These are phyloP conservation scores for Tetrastigma voinierianum DNA, from an alignment of 164 flowering plant species.

Conservation along the genomic window DNA sequence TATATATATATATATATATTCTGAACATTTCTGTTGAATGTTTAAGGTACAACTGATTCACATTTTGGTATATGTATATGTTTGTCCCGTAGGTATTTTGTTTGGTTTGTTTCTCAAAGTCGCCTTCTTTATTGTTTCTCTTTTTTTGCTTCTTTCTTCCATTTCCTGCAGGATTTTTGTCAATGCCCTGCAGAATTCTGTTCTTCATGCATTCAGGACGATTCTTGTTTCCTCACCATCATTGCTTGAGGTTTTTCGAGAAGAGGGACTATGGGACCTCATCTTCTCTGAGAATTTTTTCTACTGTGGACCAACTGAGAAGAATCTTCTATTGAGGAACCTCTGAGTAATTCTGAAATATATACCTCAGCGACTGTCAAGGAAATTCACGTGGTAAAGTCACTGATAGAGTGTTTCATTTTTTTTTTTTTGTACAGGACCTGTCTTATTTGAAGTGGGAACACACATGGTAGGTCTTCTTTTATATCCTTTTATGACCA, in stretches of 20 bases:
- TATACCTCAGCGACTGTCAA: slow-evolving; percentile 11
- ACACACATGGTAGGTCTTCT: slow-evolving; percentile 60
- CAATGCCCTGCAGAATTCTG: slow-evolving; percentile 54
- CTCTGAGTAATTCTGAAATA: slow-evolving; percentile 11
- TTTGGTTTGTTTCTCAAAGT: not conserved
- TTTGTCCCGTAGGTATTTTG: not conserved
- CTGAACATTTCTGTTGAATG: not conserved
- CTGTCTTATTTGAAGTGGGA: too few species aligned
- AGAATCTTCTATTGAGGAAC: slow-evolving; percentile 29
- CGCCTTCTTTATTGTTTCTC: not conserved
- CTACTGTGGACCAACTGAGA: slow-evolving; percentile 62
- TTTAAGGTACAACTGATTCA: not conserved
- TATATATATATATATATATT: not conserved
- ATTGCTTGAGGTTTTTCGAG: slow-evolving; percentile 66
- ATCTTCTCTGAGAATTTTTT: slow-evolving; percentile 85
- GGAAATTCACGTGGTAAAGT: too few species aligned
- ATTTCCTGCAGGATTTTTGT: slow-evolving; percentile 64
- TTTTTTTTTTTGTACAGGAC: too few species aligned
- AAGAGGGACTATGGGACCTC: slow-evolving; percentile 91
- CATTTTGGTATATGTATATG: not conserved
- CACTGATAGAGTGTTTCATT: slow-evolving; percentile 56
- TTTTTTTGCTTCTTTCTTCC: slow-evolving; percentile 1
- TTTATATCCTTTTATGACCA: slow-evolving; percentile 8
- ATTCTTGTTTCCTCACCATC: slow-evolving; percentile 59
- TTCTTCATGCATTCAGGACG: slow-evolving; percentile 68